Conservation (phyloP, 75 land plant species). For the Cupressus sempervirens region DNA sequence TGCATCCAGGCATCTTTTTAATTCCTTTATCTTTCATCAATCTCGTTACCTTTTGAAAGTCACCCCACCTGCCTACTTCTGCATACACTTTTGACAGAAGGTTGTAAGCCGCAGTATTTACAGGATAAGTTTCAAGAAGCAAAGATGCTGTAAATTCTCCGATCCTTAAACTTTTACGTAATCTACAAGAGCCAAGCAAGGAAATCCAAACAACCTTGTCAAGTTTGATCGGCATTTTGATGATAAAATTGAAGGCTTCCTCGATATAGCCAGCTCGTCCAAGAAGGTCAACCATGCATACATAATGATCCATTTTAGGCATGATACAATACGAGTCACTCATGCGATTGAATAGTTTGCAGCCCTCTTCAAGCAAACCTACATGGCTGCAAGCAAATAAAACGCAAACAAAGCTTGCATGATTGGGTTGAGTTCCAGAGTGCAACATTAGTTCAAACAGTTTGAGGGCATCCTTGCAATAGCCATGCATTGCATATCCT, state of each 20-base stretch:
- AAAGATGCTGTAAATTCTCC: constrained; percentile 25
- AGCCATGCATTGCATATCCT: constrained; percentile 30
- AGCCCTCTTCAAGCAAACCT: constrained; percentile 21
- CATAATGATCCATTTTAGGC: no score
- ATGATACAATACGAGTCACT: constrained; percentile 4
- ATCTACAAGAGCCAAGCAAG: constrained; percentile 51
- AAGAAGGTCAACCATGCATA: no score
- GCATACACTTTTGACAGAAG: constrained; percentile 19
- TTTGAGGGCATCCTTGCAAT: constrained; percentile 17
- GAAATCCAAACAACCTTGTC: constrained; percentile 36
- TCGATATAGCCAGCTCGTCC: no score
- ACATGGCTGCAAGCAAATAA: constrained; percentile 1
- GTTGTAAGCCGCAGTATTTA: constrained; percentile 12
- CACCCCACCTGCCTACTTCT: constrained; percentile 2
- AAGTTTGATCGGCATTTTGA: constrained; percentile 11
- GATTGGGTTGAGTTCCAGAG: no score
- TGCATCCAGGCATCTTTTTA: constrained; percentile 3
- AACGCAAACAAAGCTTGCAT: no score
- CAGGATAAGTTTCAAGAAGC: constrained; percentile 13
- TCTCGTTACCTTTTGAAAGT: neutral
- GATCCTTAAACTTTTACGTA: constrained; percentile 33
- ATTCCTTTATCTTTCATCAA: no score
- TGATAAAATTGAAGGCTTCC: constrained; percentile 15
- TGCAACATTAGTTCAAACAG: no score
- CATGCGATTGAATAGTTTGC: constrained; percentile 22